These are phyloP conservation scores for Trametes hirsuta DNA, from an alignment of 1,284 basidiomycete genomes.

Conservation along the genomic window DNA sequence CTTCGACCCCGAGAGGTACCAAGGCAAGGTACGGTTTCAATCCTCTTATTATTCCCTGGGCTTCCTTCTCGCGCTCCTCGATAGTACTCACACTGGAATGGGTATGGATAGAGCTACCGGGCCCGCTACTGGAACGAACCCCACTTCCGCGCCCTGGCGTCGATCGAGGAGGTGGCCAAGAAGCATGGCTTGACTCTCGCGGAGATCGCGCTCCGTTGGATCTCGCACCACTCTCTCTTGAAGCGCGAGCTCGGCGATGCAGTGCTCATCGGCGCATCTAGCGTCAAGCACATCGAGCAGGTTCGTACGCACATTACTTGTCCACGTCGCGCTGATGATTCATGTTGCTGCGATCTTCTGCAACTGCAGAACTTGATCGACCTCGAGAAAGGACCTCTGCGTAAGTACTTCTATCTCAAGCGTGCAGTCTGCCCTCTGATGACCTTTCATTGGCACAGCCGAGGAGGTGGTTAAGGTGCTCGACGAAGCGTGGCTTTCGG, in stretches of 20 bases:
- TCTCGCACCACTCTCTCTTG: constrained; percentile 54
- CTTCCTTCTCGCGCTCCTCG: constrained; percentile 20
- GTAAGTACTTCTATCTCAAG: constrained; percentile 37
- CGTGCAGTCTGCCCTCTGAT: neutral
- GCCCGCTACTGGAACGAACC: constrained; percentile 50
- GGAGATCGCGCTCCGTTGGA: constrained; percentile 57
- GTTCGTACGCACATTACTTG: constrained; percentile 25
- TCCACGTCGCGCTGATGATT: neutral
- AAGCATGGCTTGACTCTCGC: constrained; percentile 47
- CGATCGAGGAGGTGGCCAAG: constrained; percentile 43
- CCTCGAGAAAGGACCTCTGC: constrained; percentile 59
- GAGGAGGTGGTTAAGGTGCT: constrained; percentile 42
- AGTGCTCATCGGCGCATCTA: constrained; percentile 56
- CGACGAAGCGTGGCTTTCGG: constrained; percentile 42
- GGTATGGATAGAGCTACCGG: constrained; percentile 30
- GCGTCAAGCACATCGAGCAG: constrained; percentile 51
- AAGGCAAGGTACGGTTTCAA: constrained; percentile 33
- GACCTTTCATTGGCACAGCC: constrained; percentile 22
- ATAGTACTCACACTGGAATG: constrained; percentile 1
- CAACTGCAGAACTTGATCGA: constrained; percentile 50
- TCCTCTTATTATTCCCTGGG: neutral
- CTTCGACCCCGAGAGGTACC: constrained; percentile 39
- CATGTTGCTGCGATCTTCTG: too few relatives aligned
- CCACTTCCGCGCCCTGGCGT: constrained; percentile 49
- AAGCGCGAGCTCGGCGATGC: constrained; percentile 51